These are phyloP conservation scores for Pyricularia sp. DNA, from an alignment of 2,329 filamentous ascomycete genomes.

Conservation along the genomic window DNA sequence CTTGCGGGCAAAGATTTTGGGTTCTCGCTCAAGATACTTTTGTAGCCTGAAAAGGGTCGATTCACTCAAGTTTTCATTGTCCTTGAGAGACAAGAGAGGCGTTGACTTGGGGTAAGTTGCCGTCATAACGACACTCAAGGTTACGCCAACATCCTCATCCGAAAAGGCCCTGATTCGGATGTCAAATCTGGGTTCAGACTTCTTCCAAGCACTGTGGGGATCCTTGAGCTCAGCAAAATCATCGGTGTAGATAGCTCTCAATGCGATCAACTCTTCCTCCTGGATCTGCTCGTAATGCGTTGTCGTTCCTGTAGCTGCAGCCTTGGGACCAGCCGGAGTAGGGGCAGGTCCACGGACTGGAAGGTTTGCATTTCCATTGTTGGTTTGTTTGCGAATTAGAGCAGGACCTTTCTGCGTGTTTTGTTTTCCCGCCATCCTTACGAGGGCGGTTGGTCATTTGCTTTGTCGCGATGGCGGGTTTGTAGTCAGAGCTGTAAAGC, in stretches of 20 bases:
- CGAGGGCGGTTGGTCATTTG: slow-evolving; percentile 10
- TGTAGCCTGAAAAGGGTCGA: slow-evolving; percentile 63
- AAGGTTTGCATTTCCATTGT: slow-evolving; percentile 37
- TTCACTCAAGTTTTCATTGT: slow-evolving; percentile 55
- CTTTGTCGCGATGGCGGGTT: not conserved
- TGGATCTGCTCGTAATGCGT: slow-evolving; percentile 75
- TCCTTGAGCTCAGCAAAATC: slow-evolving; percentile 71
- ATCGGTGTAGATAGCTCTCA: slow-evolving; percentile 82
- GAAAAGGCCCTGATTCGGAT: slow-evolving; percentile 67
- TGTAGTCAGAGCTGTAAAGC: not conserved
- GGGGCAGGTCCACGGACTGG: slow-evolving; percentile 28
- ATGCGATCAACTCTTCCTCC: slow-evolving; percentile 74
- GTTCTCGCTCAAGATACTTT: slow-evolving; percentile 50
- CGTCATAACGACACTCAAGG: slow-evolving; percentile 71
- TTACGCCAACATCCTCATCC: slow-evolving; percentile 61
- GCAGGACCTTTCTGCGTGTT: slow-evolving; percentile 19
- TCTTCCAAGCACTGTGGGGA: slow-evolving; percentile 76
- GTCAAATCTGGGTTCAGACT: slow-evolving; percentile 75
- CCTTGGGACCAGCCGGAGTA: slow-evolving; percentile 15
- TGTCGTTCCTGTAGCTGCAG: slow-evolving; percentile 25
- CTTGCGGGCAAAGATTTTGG: slow-evolving; percentile 40
- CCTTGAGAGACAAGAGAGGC: slow-evolving; percentile 62
- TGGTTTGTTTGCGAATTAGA: slow-evolving; percentile 8
- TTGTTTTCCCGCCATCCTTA: slow-evolving; percentile 43
- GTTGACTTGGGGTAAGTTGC: slow-evolving; percentile 84